Percentiles rank a stretch among this genome's conserved stretches.
Conservation (phyloP, 345 rosid genomes). For the Raphanus raphanistrum region DNA sequence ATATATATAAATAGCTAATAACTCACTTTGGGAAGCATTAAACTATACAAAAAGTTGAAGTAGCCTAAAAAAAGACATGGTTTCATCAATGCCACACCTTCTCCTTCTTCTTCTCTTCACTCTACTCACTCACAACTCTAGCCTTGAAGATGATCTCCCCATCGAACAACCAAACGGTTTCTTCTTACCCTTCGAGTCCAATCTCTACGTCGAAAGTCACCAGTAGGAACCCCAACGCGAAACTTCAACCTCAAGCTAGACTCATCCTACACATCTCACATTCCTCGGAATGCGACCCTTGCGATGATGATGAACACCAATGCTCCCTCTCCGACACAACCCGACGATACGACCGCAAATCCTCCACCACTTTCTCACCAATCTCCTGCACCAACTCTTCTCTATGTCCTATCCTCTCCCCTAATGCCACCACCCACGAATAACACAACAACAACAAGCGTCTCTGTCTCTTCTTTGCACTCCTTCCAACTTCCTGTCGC, state of each 20-base stretch:
- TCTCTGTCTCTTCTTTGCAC: conserved; percentile 32
- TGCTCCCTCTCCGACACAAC: conserved; percentile 27
- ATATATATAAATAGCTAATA: conserved; percentile 20
- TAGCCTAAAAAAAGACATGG: conserved; percentile 12
- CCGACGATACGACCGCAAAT: conserved; percentile 12
- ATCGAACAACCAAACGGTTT: conserved; percentile 32
- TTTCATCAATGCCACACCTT: background rate
- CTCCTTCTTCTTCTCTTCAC: conserved; percentile 4
- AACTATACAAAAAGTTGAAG: background rate
- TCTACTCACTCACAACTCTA: background rate
- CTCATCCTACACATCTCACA: conserved; percentile 40
- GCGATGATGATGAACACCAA: conserved; percentile 30
- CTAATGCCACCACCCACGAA: background rate
- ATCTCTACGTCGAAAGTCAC: conserved; percentile 34
- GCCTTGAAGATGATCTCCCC: conserved; percentile 9
- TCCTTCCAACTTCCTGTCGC: conserved; percentile 28
- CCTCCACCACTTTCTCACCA: conserved; percentile 32
- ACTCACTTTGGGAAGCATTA: background rate
- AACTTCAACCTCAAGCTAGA: conserved; percentile 40
- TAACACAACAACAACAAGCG: conserved; percentile 7
- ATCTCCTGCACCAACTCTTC: conserved; percentile 34
- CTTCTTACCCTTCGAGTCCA: conserved; percentile 37
- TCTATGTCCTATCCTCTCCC: conserved; percentile 21
- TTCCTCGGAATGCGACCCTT: conserved; percentile 28
- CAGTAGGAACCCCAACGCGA: conserved; percentile 30